Base-by-base conservation (phyloP, 1,139 yeast genomes). In the Pichia cactophila region DNA sequence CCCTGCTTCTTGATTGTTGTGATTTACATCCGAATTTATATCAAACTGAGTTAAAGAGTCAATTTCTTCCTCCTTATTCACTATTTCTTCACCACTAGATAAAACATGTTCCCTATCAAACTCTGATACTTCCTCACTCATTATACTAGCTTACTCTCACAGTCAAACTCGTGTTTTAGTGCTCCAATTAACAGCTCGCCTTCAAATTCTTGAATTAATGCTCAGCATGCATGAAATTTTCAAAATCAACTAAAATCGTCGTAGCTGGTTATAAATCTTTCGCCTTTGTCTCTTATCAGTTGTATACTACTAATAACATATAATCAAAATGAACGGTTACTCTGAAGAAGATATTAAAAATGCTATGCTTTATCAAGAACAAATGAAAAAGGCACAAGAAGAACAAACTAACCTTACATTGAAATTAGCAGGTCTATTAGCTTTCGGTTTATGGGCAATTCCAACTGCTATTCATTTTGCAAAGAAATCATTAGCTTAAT, bases 361-460 rank as follows among this genome's bases (percentile, higher is more conserved):
- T 72, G 81, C 79, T 62, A 51, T 51, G 54, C 45, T 51, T 14
- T 69, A 77, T 50, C 90, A 83, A 69, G 63, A 62, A 44, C 95
- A 86, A 63, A 88, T 86, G 71, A 82, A 81, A 71, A 81, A 79
- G 63, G 69, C 78, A 50, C 90, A 83, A 68, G 86, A 85, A 66
- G 76, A 80, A 60, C 79, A 77, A 64, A 83, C 94, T 53, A 72
- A 74, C 63, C 75, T 77, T 57, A 84, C 88, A 49, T 70, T 89
- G 61, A 72, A 72, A 62, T 75, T 77, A 55, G 89, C 95, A 44
- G 82, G 83, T 52, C 69, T 77, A 60, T 70, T 84, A 54, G 95
- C 94, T 50, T 83, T 83, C 55, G 83, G 86, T 41, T 77, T 89
- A 61, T 89, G 96, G 96, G 57, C 61, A 26, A 71, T 86, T 50